Base-by-base conservation (phyloP, 2,329 filamentous ascomycete genomes). In the Aspergillus latus region DNA sequence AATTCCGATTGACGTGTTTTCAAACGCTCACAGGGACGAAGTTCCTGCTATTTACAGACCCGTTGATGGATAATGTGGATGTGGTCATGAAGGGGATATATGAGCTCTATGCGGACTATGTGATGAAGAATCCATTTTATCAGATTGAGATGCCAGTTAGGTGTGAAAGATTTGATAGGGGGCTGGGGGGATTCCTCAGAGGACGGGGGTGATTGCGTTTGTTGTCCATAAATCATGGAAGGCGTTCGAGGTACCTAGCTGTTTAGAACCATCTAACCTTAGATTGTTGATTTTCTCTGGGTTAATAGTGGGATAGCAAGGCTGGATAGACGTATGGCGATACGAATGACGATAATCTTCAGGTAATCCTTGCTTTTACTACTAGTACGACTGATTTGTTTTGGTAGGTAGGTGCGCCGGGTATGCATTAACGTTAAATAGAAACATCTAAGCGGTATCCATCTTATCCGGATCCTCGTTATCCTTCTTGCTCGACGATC, bases 51-150 rank as follows among this genome's bases (percentile, higher is more conserved):
- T 97, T 99, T 73, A 97, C 94, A 54, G 94, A 97, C 74, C 87
- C 87, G 13, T 85, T 90, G 62, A 92, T 95, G 78, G 84, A 64
- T 28, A 96, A 95, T 68, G 87, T 95, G 39, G 94, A 97, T 66
- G 82, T 85, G 10, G 88, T 93, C 44, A 87, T 96, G 65, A 83
- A 86, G 70, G 88, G 86, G 73, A 88, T 97, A 66, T 97, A 99
- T 73, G 94, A 97, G 73, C 78, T 97, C 51, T 99, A 97, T 78
- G 84, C 90, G 49, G 94, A 99, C 75, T 97, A 90, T 72, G 94
- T 99, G 65, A 97, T 97, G 91, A 99, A 97, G 82, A 99, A 99
- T 74, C 94, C 94, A 1, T 99, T 99, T 71, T 97, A 97, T 77
- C 92, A 94, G 69, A 81, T 96, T 56, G 94, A 99, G 78, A 99